Conservation (phyloP, 371 early-diverging fungal genomes). For the Dichotomocladium elegans region DNA sequence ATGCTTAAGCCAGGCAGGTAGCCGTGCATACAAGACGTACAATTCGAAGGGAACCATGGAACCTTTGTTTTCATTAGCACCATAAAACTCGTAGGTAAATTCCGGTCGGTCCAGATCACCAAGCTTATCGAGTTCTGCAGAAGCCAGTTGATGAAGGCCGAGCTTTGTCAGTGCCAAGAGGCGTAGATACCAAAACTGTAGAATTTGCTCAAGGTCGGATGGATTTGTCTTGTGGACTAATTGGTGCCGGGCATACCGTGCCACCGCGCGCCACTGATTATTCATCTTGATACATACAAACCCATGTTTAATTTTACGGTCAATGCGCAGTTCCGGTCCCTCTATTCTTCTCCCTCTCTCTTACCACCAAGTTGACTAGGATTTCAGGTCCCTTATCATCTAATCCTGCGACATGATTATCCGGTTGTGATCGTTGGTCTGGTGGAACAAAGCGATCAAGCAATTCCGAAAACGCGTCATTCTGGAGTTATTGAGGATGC, state of each 20-base stretch:
- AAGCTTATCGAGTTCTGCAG: conserved; percentile 58
- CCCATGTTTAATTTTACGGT: too few species aligned
- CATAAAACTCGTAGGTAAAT: conserved; percentile 41
- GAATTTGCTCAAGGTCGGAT: conserved; percentile 21
- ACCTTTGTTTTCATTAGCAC: conserved; percentile 13
- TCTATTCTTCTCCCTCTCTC: neutral
- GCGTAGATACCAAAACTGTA: conserved; percentile 55
- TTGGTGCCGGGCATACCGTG: conserved; percentile 53
- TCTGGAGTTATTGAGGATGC: conserved; percentile 30
- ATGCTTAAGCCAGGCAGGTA: conserved; percentile 51
- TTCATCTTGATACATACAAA: conserved; percentile 33
- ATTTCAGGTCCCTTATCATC: conserved; percentile 28
- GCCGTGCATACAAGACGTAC: conserved; percentile 44
- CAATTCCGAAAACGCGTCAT: conserved; percentile 52
- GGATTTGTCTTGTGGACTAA: conserved; percentile 38
- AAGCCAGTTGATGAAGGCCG: conserved; percentile 54
- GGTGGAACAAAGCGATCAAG: conserved; percentile 50
- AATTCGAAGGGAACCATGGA: conserved; percentile 57
- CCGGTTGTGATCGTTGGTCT: conserved; percentile 46
- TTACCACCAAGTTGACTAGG: conserved; percentile 32
- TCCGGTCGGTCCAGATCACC: conserved; percentile 51
- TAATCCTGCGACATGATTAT: conserved; percentile 24
- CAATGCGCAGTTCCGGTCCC: neutral
- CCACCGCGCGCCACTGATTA: conserved; percentile 57
- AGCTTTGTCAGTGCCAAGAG: conserved; percentile 50